Evolutionary conservation across 768 basidiomycete species (phyloP), one percentile per base, ranked within the genome.

Genomic region (Mycena vitilis): DNA sequence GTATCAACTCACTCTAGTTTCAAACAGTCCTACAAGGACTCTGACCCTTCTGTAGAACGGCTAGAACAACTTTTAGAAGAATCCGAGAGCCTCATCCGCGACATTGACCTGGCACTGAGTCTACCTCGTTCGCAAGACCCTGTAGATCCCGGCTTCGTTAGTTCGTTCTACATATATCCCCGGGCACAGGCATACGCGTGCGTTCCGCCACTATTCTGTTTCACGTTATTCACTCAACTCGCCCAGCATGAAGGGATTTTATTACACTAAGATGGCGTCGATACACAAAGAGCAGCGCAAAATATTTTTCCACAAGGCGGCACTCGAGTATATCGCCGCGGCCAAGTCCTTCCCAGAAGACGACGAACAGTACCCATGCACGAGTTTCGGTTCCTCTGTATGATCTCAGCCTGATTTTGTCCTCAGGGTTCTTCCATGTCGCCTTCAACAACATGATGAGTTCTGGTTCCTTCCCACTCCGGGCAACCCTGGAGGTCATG

Each of bases 291-390:
- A 53, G 25, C 53, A 48, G 23, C 20, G 11, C 8, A 22, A 4
- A 12, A 44, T n/a, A 7, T 48, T 42, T 34, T 57, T 30, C 48
- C 66, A 53, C 59, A 44, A 71, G 48, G 70, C 74, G 16, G 65
- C 68, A n/a, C 12, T 45, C 4, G 44, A 30, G 23, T 75, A 75
- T 37, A 9, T 67, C 18, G 25, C 62, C 6, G 68, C 74, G 15
- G 70, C 70, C 10, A 53, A 63, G n/a, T 63, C 37, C 53, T 70
- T 65, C 66, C 72, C 74, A 16, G 20, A 57, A 23, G 74, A 75
- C 58, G 74, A 75, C 58, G 74, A 75, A 52, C 36, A 61, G 9
- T 70, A 75, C 36, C 63, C 64, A 1, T 71, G 73, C 73, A 63
- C 8, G 38, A 15, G 20, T 18, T 36, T n/a, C 2, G 51, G 12